Conservation (phyloP, 2,329 filamentous ascomycete species). For the Paracorniculantispora psalliotae region DNA sequence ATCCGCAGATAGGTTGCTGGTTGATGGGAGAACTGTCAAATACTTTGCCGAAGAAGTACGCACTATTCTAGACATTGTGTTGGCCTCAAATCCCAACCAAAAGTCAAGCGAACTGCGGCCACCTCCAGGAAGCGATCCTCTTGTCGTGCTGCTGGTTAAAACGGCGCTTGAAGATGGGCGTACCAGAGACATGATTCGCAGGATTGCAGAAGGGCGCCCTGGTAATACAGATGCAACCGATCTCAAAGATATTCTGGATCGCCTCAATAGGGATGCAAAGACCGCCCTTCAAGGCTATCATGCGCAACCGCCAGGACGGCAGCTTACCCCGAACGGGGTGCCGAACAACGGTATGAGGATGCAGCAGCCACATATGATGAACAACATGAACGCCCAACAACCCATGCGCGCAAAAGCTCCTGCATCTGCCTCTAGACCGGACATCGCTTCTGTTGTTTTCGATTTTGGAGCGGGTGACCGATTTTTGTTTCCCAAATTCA, state of each 20-base stretch:
- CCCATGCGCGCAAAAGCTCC: constrained; percentile 57
- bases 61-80: constrained; percentile 53
- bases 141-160: constrained; percentile 54
- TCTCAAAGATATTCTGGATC: constrained; percentile 48
- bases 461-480: constrained; percentile 71
- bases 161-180: constrained; percentile 49
- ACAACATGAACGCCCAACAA: constrained; percentile 39
- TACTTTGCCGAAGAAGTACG: constrained; percentile 57
- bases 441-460: constrained; percentile 62
- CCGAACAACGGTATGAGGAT: constrained; percentile 23
- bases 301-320: constrained; percentile 20
- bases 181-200: constrained; percentile 46
- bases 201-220: constrained; percentile 48
- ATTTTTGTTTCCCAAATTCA: constrained; percentile 74
- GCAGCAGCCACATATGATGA: constrained; percentile 13
- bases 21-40: constrained; percentile 52
- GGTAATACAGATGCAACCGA: constrained; percentile 49
- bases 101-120: constrained; percentile 48
- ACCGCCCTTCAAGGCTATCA: constrained; percentile 27
- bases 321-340: constrained; percentile 26
- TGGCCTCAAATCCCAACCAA: constrained; percentile 54
- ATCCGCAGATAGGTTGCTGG: constrained; percentile 49
- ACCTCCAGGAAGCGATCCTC: constrained; percentile 49
- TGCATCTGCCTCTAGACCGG: constrained; percentile 48
- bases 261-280: constrained; percentile 39